These are phyloP conservation scores for Diaporthe sp. DNA, from an alignment of 2,329 filamentous ascomycete genomes.

Conservation along the genomic window DNA sequence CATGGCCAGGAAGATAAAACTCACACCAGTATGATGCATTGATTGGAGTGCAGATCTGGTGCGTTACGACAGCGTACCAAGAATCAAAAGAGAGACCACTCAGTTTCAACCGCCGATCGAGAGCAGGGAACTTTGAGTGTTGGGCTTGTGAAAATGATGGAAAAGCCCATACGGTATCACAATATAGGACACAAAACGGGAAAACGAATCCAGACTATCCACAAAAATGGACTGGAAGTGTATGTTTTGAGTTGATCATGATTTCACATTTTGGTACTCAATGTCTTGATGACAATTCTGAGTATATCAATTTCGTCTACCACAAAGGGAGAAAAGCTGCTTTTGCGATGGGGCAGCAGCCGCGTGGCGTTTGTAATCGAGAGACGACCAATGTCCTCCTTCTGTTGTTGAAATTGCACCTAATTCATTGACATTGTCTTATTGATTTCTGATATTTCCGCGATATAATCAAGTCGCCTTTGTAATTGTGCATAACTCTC, in stretches of 20 bases:
- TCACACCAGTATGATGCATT: accelerated
- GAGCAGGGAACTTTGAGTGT: no score
- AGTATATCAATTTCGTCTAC: neutral
- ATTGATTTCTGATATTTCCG: neutral
- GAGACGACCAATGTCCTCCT: no score
- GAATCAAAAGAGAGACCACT: neutral
- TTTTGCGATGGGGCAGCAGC: neutral
- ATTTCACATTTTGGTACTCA: neutral
- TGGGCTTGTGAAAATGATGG: neutral
- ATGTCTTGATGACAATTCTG: neutral
- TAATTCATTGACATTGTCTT: neutral
- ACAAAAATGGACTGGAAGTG: neutral
- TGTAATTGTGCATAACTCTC: no score
- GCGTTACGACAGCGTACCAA: neutral
- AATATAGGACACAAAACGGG: no score
- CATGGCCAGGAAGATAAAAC: neutral
- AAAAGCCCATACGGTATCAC: neutral
- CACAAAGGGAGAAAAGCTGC: neutral
- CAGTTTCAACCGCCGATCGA: neutral
- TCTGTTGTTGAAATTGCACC: no score
- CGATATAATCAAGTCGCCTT: neutral
- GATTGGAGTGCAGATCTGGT: neutral
- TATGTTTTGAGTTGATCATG: neutral
- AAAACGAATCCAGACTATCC: neutral
- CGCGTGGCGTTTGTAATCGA: neutral